A percentile compares a stretch with the other conserved stretches of the same genome.
phyloP scores from a whole-genome alignment of 1,284 basidiomycete species.

The Leccinum angustisporum region DNA sequence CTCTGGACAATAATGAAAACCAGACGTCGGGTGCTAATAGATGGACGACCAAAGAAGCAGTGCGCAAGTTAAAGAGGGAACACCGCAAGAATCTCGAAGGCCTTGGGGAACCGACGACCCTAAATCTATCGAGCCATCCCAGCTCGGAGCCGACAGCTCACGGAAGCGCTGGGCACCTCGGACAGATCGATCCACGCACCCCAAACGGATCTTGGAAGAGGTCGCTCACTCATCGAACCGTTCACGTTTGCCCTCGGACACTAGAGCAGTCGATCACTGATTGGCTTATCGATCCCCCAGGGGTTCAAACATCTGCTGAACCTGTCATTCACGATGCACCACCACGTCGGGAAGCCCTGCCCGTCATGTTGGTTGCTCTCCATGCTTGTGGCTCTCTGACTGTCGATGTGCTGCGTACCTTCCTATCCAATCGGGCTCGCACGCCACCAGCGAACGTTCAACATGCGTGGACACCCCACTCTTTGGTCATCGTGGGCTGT shows the following conservation, averaged over 20 bases:
- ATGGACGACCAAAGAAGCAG: slow-evolving; percentile 29
- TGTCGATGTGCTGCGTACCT: slow-evolving; percentile 43
- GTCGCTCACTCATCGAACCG: slow-evolving; percentile 50
- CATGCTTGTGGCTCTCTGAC: slow-evolving; percentile 58
- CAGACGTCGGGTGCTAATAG: slow-evolving; percentile 46
- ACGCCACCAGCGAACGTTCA: slow-evolving; percentile 3
- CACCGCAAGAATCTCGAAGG: slow-evolving; percentile 2
- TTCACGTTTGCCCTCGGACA: slow-evolving; percentile 46
- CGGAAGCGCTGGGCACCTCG: neutral
- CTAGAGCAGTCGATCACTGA: slow-evolving; percentile 34
- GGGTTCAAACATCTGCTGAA: neutral
- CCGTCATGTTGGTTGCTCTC: slow-evolving; percentile 62
- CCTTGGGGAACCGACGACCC: neutral
- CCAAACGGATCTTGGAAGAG: slow-evolving; percentile 18
- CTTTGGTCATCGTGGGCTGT: slow-evolving; percentile 48
- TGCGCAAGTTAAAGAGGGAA: slow-evolving; percentile 17
- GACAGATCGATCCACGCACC: neutral
- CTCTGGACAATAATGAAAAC: slow-evolving; percentile 47
- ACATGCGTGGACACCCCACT: slow-evolving; percentile 40
- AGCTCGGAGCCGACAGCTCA: neutral
- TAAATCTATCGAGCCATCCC: neutral
- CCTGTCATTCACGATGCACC: neutral
- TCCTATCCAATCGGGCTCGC: slow-evolving; percentile 25
- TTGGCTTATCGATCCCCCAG: slow-evolving; percentile 23
- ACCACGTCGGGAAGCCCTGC: slow-evolving; percentile 30